Evolutionary conservation across 1,284 basidiomycete genomes (phyloP), one percentile per base, ranked within the genome.

Genomic region (Omphalotus olearius): DNA sequence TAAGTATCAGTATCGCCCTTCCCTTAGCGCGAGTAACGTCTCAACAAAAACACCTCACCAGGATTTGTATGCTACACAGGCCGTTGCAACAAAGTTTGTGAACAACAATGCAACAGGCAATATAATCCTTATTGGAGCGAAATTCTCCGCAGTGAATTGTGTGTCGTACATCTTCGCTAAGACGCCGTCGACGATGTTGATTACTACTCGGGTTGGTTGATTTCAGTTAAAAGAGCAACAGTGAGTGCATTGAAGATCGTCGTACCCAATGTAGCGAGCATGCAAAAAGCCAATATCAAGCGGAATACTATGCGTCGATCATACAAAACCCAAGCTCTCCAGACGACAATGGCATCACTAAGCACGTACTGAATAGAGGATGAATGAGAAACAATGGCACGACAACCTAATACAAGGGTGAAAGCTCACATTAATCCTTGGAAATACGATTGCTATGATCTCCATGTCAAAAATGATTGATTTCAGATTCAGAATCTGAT

Each of bases 271-370:
- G 50, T 45, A 11, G 42, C 35, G 11, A 45, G 14, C 25, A 36
- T 18, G 16, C 50, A 51, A 26, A 45, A 20, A 2, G n/a, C 9
- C 10, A 51, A 28, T 0, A 45, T 13, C 9, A 45, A 23, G 39
- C 50, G 50, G 10, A 45, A 25, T 16, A 43, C 36, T 10, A 39
- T 28, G 1, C 50, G 43, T 25, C 44, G 20, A 16, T 51, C 37
- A 23, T 38, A 51, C 13, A 51, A 26, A 5, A 51, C 35, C 50
- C 50, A 51, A 17, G 50, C 50, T n/a, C 50, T 20, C 50, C 50
- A 51, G n/a, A 51, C n/a, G 6, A 51, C 50, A 6, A 51, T 40
- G 3, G 43, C 26, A 18, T 51, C 43, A 30, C 50, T 39, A 4
- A 51, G 13, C 17, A 51, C 11, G 18, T 51, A 51, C 50, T 50